These are phyloP conservation scores for Neurospora sp. DNA, from an alignment of 2,329 filamentous ascomycete species.

Conservation along the genomic window DNA sequence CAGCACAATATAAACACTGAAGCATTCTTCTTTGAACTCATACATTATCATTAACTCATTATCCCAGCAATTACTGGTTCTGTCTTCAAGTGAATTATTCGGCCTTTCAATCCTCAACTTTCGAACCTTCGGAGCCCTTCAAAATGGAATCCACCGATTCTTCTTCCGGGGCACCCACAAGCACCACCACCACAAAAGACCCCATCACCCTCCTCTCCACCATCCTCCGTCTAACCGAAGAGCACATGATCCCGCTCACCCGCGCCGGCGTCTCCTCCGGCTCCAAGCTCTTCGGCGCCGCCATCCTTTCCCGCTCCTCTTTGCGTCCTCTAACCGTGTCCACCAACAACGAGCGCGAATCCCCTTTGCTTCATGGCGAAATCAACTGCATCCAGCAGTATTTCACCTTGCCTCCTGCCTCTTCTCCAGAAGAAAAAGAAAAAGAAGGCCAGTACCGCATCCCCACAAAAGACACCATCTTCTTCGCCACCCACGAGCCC, in stretches of 20 bases:
- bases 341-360: constrained; percentile 46
- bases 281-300: constrained; percentile 48
- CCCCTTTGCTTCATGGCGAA: constrained; percentile 48
- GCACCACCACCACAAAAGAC: constrained; percentile 14
- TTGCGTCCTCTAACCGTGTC: constrained; percentile 37
- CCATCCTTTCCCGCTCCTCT: constrained; percentile 34
- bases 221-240: constrained; percentile 34
- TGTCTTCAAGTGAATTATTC: not conserved
- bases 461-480: constrained; percentile 37
- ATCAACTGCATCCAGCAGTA: constrained; percentile 53
- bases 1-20: not conserved
- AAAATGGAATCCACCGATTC: constrained; percentile 1
- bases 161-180: constrained; percentile 1
- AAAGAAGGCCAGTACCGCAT: constrained; percentile 13
- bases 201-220: constrained; percentile 27
- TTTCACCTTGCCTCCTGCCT: constrained; percentile 25
- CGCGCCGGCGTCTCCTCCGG: constrained; percentile 38
- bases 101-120: not conserved
- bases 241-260: constrained; percentile 42
- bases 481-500: constrained; percentile 50
- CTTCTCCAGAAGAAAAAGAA: constrained; percentile 19
- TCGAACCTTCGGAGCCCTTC: not conserved
- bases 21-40: not conserved
- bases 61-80: not conserved
- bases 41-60: not conserved